A percentile compares a stretch with the other conserved stretches of the same genome.
phyloP scores from a whole-genome alignment of 2,329 filamentous ascomycete genomes.

The Lachnellula arida region DNA sequence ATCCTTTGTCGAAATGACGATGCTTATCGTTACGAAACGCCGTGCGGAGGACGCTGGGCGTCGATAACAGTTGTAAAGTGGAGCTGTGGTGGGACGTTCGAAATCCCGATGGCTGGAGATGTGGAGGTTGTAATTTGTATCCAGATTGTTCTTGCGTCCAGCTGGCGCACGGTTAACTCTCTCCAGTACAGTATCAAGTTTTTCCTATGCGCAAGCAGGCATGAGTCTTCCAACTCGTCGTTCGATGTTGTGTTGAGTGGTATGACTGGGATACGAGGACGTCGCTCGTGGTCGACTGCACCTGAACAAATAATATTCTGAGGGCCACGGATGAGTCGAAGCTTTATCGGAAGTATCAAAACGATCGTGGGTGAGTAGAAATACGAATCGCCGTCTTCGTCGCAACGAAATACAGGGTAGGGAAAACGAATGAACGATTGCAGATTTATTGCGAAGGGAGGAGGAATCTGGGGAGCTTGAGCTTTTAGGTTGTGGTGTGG shows the following conservation, averaged over 20 bases:
- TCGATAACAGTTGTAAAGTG: conserved; percentile 1
- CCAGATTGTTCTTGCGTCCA: not conserved
- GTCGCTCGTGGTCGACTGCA: not conserved
- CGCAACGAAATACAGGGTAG: not conserved
- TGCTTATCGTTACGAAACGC: conserved; percentile 7
- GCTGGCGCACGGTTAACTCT: not conserved
- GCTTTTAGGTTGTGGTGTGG: too few species aligned
- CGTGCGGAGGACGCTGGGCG: conserved; percentile 1
- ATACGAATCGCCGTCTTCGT: not conserved
- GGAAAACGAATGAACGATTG: not conserved
- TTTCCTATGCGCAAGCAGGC: not conserved
- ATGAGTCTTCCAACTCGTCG: not conserved
- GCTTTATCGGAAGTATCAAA: not conserved
- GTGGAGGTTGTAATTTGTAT: not conserved
- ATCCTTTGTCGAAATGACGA: conserved; percentile 6
- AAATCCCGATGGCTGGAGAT: conserved; percentile 6
- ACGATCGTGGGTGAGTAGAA: not conserved
- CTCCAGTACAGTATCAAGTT: not conserved
- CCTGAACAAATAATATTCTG: not conserved
- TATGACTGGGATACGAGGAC: too few species aligned
- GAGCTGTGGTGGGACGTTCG: not conserved
- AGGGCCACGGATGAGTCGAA: not conserved
- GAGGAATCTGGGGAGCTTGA: too few species aligned
- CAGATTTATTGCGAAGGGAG: not conserved
- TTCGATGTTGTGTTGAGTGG: not conserved